Evolutionary conservation across 1,139 yeast species (phyloP).

Genomic region (Pichia kudriavzevii): DNA sequence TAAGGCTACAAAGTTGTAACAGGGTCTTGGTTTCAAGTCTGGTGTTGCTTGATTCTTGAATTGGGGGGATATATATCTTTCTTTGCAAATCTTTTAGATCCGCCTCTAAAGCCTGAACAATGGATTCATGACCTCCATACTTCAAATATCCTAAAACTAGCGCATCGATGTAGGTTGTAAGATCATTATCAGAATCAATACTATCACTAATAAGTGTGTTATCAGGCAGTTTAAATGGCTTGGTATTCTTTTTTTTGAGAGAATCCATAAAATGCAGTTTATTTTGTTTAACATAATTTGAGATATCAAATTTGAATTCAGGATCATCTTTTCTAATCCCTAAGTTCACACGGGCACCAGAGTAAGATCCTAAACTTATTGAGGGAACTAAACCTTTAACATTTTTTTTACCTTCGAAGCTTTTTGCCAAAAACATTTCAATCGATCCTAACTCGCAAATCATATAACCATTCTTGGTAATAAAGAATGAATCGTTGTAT

Average conservation of each 20-base stretch:
- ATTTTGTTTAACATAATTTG: constrained; percentile 47
- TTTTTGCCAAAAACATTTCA: constrained; percentile 7
- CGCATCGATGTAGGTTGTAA: constrained; percentile 40
- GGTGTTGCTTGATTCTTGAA: too few relatives aligned
- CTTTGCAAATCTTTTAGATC: constrained; percentile 32
- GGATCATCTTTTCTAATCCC: too few relatives aligned
- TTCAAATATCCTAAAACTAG: constrained; percentile 63
- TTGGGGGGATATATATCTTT: too few relatives aligned
- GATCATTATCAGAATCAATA: constrained; percentile 31
- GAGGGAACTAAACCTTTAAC: constrained; percentile 33
- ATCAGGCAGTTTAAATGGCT: constrained; percentile 11
- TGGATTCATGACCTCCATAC: constrained; percentile 65
- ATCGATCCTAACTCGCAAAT: constrained; percentile 38
- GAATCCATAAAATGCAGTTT: constrained; percentile 26
- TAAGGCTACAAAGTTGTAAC: constrained; percentile 6
- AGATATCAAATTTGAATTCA: constrained; percentile 64
- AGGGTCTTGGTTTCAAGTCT: constrained; percentile 6
- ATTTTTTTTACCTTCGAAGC: constrained; percentile 11
- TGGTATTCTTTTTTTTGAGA: constrained; percentile 12
- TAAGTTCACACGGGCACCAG: constrained; percentile 56
- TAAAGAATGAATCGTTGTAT: constrained; percentile 54
- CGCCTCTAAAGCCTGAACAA: constrained; percentile 53
- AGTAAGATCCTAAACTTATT: constrained; percentile 44
- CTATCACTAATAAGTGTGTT: constrained; percentile 17
- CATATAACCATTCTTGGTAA: constrained; percentile 73